phyloP scores from a whole-genome alignment of 139 green algal species.

The Micractinium conductrix region DNA sequence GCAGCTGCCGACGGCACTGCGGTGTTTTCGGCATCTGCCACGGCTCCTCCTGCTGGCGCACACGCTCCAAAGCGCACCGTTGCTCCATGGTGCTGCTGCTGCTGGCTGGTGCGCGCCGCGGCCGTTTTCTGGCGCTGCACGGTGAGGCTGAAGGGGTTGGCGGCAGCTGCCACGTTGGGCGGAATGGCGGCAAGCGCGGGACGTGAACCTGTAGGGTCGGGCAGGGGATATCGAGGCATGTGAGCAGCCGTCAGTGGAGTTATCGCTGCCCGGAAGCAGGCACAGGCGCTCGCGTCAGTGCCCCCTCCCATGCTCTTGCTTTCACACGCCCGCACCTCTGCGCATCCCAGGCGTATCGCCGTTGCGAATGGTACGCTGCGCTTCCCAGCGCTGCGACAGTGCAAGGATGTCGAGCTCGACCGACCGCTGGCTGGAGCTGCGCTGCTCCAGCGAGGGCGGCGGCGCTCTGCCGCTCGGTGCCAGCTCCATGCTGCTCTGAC shows the following conservation, averaged over 20 bases:
- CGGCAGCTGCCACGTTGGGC: conserved; percentile 4
- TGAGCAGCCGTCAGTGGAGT: too few relatives aligned
- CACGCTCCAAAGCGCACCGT: background rate
- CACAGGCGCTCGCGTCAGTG: too few relatives aligned
- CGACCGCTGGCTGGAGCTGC: background rate
- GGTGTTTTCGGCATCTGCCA: background rate
- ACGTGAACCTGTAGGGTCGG: background rate
- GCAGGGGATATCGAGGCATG: background rate
- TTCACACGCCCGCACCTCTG: background rate
- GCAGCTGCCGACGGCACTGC: background rate
- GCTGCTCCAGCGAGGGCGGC: conserved; percentile 5
- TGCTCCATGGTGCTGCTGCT: background rate
- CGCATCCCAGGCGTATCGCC: conserved; percentile 18
- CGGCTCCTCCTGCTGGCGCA: background rate
- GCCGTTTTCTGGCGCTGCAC: conserved; percentile 1
- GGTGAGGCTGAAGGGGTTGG: conserved; percentile 27
- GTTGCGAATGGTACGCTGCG: conserved; percentile 8
- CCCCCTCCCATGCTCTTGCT: background rate
- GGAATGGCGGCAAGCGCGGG: background rate
- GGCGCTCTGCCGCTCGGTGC: too few relatives aligned
- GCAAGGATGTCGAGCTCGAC: conserved; percentile 17
- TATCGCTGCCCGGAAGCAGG: background rate
- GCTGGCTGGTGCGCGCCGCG: background rate
- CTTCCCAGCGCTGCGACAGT: conserved; percentile 17
- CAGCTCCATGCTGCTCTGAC: too few relatives aligned